phyloP scores from a whole-genome alignment of 177 flowering plant genomes.

The Tripterygium wilfordii region DNA sequence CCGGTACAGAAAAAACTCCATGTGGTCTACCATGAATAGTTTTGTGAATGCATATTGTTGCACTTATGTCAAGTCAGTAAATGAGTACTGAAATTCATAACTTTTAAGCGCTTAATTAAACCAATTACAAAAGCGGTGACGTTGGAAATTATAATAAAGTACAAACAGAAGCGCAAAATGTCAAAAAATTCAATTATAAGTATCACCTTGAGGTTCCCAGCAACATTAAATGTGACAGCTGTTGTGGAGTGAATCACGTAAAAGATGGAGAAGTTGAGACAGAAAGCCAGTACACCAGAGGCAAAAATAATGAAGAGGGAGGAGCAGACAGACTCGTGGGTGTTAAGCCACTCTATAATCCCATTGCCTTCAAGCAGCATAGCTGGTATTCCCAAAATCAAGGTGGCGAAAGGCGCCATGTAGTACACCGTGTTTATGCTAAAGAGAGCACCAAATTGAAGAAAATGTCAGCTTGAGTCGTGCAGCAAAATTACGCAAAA shows the following conservation, averaged over 20 bases:
- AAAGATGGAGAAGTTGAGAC: conserved; percentile 96
- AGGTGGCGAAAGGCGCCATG: conserved; percentile 99
- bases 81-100: no score
- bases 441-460: conserved; percentile 1
- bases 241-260: conserved; percentile 98
- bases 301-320: conserved; percentile 68
- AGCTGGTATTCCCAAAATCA: conserved; percentile 91
- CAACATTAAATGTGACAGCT: conserved; percentile 97
- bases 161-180: no score
- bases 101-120: no score
- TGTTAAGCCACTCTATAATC: conserved; percentile 63
- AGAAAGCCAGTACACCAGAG: conserved; percentile 91
- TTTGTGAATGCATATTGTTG: no score
- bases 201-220: conserved; percentile 96
- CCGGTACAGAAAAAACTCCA: no score
- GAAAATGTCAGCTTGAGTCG: not conserved
- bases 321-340: conserved; percentile 39
- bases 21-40: no score
- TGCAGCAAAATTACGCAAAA: not conserved
- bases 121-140: no score
- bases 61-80: no score
- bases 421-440: conserved; percentile 97
- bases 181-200: no score
- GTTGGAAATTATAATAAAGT: no score
- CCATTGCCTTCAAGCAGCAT: conserved; percentile 86